Evolutionary conservation across 106 monocot species (phyloP), one percentile per base, ranked within the genome.

Genomic region (Phalaenopsis equestris): DNA sequence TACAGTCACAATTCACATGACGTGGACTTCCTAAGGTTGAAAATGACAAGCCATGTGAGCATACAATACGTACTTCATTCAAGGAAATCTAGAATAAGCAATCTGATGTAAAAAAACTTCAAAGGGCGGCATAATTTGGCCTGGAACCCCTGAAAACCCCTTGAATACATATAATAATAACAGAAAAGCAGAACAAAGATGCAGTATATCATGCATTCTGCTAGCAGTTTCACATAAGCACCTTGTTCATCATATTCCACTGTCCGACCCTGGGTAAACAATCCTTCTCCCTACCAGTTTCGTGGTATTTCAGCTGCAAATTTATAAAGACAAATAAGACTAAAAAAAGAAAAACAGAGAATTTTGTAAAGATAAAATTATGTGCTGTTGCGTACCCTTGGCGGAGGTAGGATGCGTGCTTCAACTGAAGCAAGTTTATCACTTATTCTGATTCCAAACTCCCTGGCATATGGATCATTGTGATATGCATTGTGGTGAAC

Each of bases 181-280:
- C 12, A 52, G 12, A 23, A 65, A 65, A 0, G 4, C 6, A 64
- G 6, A 64, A 10, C 12, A 52, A 52, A 8, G 6, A 23, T 16
- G 57, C 4, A 17, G 61, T 5, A 65, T 24, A 8, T 65, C 64
- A 21, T 6, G n/a, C 8, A 65, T 65, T 65, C 64, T 23, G 64
- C 64, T 23, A 65, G 64, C 41, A 30, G 16, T 72, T 38, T 39
- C 15, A 72, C 41, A 45, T 18, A 75, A 45, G 18, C 72, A 88
- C 88, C 88, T 91, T 91, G 75, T 91, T 88, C 83, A 83, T 86
- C 91, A 91, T 86, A 76, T 91, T 91, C 91, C 91, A 91, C 72
- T 88, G 91, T 41, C 91, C 91, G 61, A 88, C 85, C 72, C 81
- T 84, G 23, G 91, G 91, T 73, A 88, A 79, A 73, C 84, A 84